phyloP scores from a whole-genome alignment of 106 monocot genomes.

The Apostasia shenzhenica region DNA sequence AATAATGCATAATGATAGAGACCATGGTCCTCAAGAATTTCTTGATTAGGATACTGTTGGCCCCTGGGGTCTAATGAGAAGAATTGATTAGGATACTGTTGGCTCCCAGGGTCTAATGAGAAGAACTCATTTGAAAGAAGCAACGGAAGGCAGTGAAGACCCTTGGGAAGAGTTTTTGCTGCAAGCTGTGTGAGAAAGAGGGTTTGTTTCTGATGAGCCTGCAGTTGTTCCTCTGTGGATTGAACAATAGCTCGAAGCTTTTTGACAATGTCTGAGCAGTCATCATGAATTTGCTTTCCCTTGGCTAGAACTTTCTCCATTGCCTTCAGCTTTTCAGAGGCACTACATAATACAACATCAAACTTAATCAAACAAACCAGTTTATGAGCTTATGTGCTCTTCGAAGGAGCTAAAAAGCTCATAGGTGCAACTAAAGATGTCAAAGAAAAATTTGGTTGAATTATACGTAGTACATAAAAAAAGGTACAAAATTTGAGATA shows the following conservation, averaged over 20 bases:
- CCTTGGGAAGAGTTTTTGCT: conserved; percentile 75
- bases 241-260: conserved; percentile 47
- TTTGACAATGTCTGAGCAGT: conserved; percentile 37
- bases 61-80: conserved; percentile 15
- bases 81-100: conserved; percentile 27
- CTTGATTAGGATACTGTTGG: conserved; percentile 28
- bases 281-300: conserved; percentile 54
- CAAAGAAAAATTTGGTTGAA: not conserved
- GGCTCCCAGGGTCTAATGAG: conserved; percentile 15
- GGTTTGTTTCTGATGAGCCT: conserved; percentile 36
- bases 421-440: not conserved
- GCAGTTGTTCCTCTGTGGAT: conserved; percentile 44
- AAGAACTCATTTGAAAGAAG: conserved; percentile 62
- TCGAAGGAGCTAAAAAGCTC: not conserved
- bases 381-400: not conserved
- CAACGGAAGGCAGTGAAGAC: conserved; percentile 74
- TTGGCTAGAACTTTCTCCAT: conserved; percentile 59
- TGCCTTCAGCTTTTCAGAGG: conserved; percentile 36
- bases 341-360: conserved; percentile 22
- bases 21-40: conserved; percentile 56
- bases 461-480: not conserved
- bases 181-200: conserved; percentile 53
- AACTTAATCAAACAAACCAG: not conserved
- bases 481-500: not conserved
- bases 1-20: conserved; percentile 76